Evolutionary conservation across 225 moss, liverwort and hornwort species (phyloP).

Genomic region (Physcomitrium patens): DNA sequence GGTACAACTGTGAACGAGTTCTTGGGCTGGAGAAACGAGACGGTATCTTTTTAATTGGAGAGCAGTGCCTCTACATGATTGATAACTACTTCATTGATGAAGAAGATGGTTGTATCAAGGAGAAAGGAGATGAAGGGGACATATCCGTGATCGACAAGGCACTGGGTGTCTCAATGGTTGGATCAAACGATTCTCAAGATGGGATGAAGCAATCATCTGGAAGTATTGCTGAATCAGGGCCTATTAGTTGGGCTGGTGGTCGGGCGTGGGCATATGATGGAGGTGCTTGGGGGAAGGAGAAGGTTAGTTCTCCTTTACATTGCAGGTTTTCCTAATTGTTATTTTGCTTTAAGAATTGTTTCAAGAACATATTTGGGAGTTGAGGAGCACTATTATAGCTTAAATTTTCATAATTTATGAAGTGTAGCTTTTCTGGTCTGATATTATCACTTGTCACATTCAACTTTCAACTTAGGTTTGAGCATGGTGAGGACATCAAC

Average conservation of each 20-base stretch:
- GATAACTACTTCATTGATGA: slow-evolving; percentile 88
- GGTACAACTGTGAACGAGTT: slow-evolving; percentile 98
- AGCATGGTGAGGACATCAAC: slow-evolving; percentile 8
- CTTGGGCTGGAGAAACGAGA: slow-evolving; percentile 95
- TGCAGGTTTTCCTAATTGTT: too few relatives aligned
- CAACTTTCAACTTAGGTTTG: neutral
- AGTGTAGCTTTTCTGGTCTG: neutral
- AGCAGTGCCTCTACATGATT: slow-evolving; percentile 90
- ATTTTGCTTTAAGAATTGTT: too few relatives aligned
- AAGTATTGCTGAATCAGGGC: slow-evolving; percentile 43
- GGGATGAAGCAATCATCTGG: slow-evolving; percentile 61
- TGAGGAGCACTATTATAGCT: too few relatives aligned
- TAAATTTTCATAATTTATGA: neutral
- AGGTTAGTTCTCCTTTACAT: slow-evolving; percentile 35
- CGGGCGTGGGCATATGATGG: slow-evolving; percentile 93
- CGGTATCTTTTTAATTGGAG: slow-evolving; percentile 97
- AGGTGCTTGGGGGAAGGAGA: slow-evolving; percentile 82
- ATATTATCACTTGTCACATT: slow-evolving; percentile 8
- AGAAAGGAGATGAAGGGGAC: slow-evolving; percentile 83
- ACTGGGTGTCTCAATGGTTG: slow-evolving; percentile 75
- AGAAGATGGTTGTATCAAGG: slow-evolving; percentile 80
- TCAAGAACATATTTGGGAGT: too few relatives aligned
- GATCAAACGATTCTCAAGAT: slow-evolving; percentile 82
- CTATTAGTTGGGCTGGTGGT: slow-evolving; percentile 78
- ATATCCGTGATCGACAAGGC: slow-evolving; percentile 92